Conservation (phyloP, 169 alveolate genomes). For the Plasmodium ovale region DNA sequence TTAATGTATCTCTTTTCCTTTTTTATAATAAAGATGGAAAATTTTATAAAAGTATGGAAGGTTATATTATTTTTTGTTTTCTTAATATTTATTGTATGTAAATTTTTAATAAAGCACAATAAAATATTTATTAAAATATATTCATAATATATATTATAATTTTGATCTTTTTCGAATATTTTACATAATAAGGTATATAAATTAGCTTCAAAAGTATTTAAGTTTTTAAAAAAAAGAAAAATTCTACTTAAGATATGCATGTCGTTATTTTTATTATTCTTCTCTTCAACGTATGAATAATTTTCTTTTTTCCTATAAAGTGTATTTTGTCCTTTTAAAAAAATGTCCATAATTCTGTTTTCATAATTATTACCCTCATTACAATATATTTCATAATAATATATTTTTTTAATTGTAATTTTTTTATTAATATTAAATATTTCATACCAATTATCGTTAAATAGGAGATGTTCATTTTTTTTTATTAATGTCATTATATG, state of each 20-base stretch:
- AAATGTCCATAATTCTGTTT: constrained; percentile 9
- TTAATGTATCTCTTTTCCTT: constrained; percentile 5
- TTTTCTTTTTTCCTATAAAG: background rate
- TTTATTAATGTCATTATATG: background rate
- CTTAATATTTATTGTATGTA: background rate
- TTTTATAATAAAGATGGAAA: constrained; percentile 14
- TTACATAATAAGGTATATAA: constrained; percentile 23
- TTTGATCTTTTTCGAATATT: constrained; percentile 14
- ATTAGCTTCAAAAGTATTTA: constrained; percentile 25
- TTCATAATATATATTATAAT: constrained; percentile 29
- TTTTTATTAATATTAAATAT: constrained; percentile 25
- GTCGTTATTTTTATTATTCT: constrained; percentile 2
- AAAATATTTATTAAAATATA: constrained; percentile 33
- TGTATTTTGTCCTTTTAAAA: background rate
- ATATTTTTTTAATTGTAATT: background rate
- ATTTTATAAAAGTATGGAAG: constrained; percentile 25
- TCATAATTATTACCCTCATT: background rate
- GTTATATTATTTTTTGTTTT: background rate
- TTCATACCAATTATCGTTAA: constrained; percentile 35
- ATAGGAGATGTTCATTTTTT: constrained; percentile 10
- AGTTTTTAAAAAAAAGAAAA: constrained; percentile 4
- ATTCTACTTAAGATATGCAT: constrained; percentile 23
- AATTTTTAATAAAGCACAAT: constrained; percentile 30
- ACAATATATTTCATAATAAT: background rate
- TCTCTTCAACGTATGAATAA: background rate